Percentiles rank a stretch among this genome's conserved stretches.
Conservation (phyloP, 805 yeast species). For the Schwanniomyces yamadae region DNA sequence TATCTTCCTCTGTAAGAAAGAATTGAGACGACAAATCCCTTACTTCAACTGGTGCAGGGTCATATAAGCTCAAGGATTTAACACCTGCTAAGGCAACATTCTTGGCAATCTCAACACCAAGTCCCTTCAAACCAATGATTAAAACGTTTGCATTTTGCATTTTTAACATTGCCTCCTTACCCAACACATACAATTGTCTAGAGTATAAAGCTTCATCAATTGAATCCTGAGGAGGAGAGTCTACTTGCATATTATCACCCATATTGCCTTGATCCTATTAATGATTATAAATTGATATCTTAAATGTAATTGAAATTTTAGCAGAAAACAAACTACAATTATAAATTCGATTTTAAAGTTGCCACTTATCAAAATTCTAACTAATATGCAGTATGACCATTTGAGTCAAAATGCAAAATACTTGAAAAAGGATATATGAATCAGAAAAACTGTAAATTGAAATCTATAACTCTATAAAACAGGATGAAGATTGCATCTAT, state of each 20-base stretch:
- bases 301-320: too few species aligned
- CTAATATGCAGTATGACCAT: too few species aligned
- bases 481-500: too few species aligned
- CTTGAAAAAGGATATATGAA: too few species aligned
- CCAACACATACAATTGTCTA: slow-evolving; percentile 93
- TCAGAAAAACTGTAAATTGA: too few species aligned
- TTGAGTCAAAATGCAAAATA: too few species aligned
- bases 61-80: slow-evolving; percentile 82
- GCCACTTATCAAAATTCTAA: too few species aligned
- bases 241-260: slow-evolving; percentile 41
- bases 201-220: slow-evolving; percentile 96
- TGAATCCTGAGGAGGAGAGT: slow-evolving; percentile 38
- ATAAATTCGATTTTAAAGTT: too few species aligned
- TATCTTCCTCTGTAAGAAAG: slow-evolving; percentile 66
- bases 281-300: too few species aligned
- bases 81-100: slow-evolving; percentile 97
- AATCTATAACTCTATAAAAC: too few species aligned
- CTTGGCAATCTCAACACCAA: slow-evolving; percentile 95
- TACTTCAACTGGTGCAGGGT: slow-evolving; percentile 65
- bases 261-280: slow-evolving; percentile 12
- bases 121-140: slow-evolving; percentile 84
- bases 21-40: slow-evolving; percentile 87
- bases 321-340: too few species aligned
- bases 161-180: slow-evolving; percentile 97
- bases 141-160: slow-evolving; percentile 95